Percentiles rank a stretch among this genome's conserved stretches.
Conservation (phyloP, 2,329 filamentous ascomycete species). For the Colletotrichum gigasporum region DNA sequence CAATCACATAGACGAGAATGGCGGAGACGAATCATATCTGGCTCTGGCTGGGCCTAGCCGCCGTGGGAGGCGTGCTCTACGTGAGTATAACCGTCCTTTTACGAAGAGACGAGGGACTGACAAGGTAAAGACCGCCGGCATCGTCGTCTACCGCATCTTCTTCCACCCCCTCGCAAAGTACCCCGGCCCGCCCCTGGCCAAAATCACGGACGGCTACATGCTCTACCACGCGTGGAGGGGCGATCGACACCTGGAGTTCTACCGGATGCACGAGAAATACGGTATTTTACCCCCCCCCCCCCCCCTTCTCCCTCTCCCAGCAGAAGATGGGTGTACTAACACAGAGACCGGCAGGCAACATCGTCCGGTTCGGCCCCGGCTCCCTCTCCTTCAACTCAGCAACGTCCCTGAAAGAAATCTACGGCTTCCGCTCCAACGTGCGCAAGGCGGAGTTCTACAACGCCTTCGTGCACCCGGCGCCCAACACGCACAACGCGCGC, state of each 20-base stretch:
- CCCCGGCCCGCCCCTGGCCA: conserved; percentile 71
- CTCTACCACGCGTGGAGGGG: conserved; percentile 81
- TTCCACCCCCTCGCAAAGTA: conserved; percentile 73
- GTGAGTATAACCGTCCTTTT: conserved; percentile 44
- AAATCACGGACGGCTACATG: conserved; percentile 71
- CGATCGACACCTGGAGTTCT: conserved; percentile 78
- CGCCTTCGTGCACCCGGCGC: conserved; percentile 74
- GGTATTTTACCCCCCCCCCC: conserved; percentile 52
- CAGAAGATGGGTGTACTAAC: background rate
- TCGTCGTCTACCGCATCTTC: conserved; percentile 66
- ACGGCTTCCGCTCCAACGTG: conserved; percentile 71
- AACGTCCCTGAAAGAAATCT: conserved; percentile 72
- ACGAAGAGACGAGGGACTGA: conserved; percentile 2
- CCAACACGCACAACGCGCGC: conserved; percentile 78
- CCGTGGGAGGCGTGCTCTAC: conserved; percentile 48
- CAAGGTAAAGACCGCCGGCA: conserved; percentile 44
- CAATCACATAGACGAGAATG: too few relatives aligned
- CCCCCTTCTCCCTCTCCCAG: conserved; percentile 12
- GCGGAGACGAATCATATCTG: conserved; percentile 46
- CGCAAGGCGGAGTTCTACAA: conserved; percentile 79
- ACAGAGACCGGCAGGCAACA: conserved; percentile 52
- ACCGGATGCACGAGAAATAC: conserved; percentile 76
- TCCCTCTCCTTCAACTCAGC: conserved; percentile 80
- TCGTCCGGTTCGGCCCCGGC: conserved; percentile 83
- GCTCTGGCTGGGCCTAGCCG: conserved; percentile 50